Evolutionary conservation across 169 alveolate species (phyloP), one percentile per base, ranked within the genome.

Genomic region (Amoebophrya sp.): DNA sequence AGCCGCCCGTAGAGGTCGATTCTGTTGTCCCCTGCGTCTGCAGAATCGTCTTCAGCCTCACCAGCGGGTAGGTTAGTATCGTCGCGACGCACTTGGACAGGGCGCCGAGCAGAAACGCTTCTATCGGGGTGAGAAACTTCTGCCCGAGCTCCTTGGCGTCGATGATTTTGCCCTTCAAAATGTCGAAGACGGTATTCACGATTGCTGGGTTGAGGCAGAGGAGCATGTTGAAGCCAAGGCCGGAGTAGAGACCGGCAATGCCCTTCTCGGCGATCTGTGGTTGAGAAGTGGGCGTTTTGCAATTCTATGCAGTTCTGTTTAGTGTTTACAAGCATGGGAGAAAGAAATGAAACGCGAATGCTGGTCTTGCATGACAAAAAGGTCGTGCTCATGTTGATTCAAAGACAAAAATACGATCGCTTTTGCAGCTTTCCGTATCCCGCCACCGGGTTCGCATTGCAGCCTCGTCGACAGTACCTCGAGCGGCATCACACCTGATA

Each of bases 31-130:
- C n/a, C n/a, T n/a, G n/a, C n/a, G 83, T 66, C 83, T 66, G 83
- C 83, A 66, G 35, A 7, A 66, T 2, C 39, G 83, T 66, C 18
- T 66, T 66, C 18, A 66, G 1, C 35, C 83, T 7, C 35, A 66
- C 83, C 83, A 66, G 35, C 35, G 83, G 83, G 35, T 66, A 66
- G 38, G 83, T 66, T 2, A 66, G 83, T 18, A 66, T 25, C 39
- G 83, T 66, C 29, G 83, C 83, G 83, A 66, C 83, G 35, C 83
- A 66, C 83, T 66, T 66, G 29, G 35, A 0, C 2, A 66, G 18
- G 35, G 83, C 83, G 32, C 83, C 35, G 83, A 66, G 83, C 35
- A n/a, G 32, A 66, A 66, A 66, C 35, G 83, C 83, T n/a, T 66
- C 83, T 2, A 66, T 18, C 35, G 83, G 83, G 32, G 83, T 66